Percentiles rank a stretch among this genome's conserved stretches.
Conservation (phyloP, 2,329 filamentous ascomycete genomes). For the Colletotrichum godetiae region DNA sequence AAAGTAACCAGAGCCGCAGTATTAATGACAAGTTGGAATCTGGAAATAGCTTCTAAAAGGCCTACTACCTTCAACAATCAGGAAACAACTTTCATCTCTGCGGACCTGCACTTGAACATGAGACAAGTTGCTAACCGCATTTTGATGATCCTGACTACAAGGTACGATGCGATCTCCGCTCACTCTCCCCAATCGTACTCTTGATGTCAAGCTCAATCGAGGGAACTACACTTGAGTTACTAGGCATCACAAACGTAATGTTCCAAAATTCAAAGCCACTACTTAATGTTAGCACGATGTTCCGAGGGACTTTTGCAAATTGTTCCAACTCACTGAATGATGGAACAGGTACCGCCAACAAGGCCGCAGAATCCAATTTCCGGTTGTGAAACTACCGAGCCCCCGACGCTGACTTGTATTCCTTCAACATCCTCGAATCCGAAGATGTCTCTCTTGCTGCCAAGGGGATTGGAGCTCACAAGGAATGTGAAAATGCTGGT, state of each 20-base stretch:
- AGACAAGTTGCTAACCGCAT: too few relatives aligned
- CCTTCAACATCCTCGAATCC: conserved; percentile 61
- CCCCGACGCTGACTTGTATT: conserved; percentile 54
- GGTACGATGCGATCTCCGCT: too few relatives aligned
- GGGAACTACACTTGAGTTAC: conserved; percentile 38
- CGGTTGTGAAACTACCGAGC: conserved; percentile 50
- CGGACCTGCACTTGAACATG: too few relatives aligned
- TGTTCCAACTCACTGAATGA: conserved; percentile 9
- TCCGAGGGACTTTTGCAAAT: too few relatives aligned
- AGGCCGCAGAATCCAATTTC: conserved; percentile 18
- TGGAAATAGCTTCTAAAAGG: too few relatives aligned
- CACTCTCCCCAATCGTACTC: not conserved
- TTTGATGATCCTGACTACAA: too few relatives aligned
- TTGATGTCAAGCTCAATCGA: not conserved
- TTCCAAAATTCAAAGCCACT: conserved; percentile 42
- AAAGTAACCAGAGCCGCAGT: not conserved
- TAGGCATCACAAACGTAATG: conserved; percentile 54
- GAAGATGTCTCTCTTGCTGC: conserved; percentile 52
- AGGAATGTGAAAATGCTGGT: conserved; percentile 61
- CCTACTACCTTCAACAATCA: too few relatives aligned
- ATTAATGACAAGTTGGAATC: not conserved
- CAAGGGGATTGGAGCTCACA: conserved; percentile 55
- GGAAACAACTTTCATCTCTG: too few relatives aligned
- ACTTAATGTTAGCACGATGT: not conserved
- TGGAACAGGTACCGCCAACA: conserved; percentile 15